Evolutionary conservation across 768 basidiomycete species (phyloP), one percentile per base, ranked within the genome.

Genomic region (Xerocomellus dryophilus): DNA sequence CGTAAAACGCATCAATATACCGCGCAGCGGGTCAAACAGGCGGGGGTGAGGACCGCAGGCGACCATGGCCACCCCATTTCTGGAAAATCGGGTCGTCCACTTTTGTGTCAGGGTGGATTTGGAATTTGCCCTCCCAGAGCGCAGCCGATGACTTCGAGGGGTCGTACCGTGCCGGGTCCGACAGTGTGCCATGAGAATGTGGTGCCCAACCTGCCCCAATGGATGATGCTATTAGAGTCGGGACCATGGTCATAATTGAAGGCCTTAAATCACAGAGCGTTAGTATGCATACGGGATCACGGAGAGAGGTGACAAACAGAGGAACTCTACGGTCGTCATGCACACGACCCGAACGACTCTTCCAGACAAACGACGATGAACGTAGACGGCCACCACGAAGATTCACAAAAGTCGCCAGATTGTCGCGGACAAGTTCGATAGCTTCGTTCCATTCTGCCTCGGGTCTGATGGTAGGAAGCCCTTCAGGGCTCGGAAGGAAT

Each of bases 321-420:
- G 75, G 63, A 25, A 71, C 72, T 56, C 61, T 74, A 27, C 76
- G 72, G 45, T 78, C 76, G 20, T 78, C 75, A 25, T 82, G 79
- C 23, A 79, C 67, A 50, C 80, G 78, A n/a, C 81, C 80, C 6
- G 78, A 77, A 39, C 92, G 82, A 56, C 87, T 90, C 76, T 89
- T 91, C 65, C 82, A 76, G 38, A 95, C 90, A 62, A 94, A 89
- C 4, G 87, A 88, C 2, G 91, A 93, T 5, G 88, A 86, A 34
- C 90, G 83, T 43, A 93, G 71, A 53, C 95, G 86, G n/a, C 85
- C 95, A 34, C 96, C 95, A 49, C 94, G 89, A 44, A 96, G 74
- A 50, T 86, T 84, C 3, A 85, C 74, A 70, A 96, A 98, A 1
- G 85, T 88, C 36, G 76, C 74, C 48, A 99, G 81, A 67, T 97